phyloP scores from a whole-genome alignment of 2,329 filamentous ascomycete species.

The Simplicillium sp. region DNA sequence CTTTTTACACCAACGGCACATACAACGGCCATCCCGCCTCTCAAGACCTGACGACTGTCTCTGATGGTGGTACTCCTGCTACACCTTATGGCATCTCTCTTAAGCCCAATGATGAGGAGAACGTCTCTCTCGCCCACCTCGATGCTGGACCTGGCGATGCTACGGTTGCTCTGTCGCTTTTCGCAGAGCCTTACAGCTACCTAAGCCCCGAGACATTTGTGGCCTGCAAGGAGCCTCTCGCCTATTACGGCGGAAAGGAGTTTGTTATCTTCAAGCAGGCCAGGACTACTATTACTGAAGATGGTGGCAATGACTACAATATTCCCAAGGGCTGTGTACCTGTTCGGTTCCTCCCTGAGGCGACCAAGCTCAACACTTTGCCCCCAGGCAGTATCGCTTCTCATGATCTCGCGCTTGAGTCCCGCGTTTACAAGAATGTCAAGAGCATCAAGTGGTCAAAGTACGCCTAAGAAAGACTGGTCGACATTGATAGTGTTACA shows the following conservation, averaged over 20 bases:
- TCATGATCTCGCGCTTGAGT: slow-evolving; percentile 27
- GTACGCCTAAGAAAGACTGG: too few relatives aligned
- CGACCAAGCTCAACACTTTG: slow-evolving; percentile 24
- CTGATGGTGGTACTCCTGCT: neutral
- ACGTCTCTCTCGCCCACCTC: slow-evolving; percentile 18
- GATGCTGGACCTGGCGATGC: slow-evolving; percentile 25
- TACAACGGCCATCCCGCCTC: slow-evolving; percentile 13
- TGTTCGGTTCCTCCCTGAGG: slow-evolving; percentile 33
- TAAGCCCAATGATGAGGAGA: slow-evolving; percentile 12
- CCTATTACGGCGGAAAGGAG: slow-evolving; percentile 28
- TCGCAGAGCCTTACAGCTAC: slow-evolving; percentile 23
- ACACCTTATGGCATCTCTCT: neutral
- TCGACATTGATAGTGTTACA: too few relatives aligned
- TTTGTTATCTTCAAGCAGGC: slow-evolving; percentile 29
- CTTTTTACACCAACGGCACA: slow-evolving; percentile 35
- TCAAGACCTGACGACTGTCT: slow-evolving; percentile 19
- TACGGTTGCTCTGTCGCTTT: slow-evolving; percentile 21
- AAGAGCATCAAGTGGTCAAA: slow-evolving; percentile 25
- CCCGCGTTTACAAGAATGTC: slow-evolving; percentile 31
- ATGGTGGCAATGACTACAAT: slow-evolving; percentile 11
- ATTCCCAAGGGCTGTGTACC: slow-evolving; percentile 30
- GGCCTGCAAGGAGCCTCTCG: slow-evolving; percentile 30
- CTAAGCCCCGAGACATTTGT: slow-evolving; percentile 24
- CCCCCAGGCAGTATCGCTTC: slow-evolving; percentile 24
- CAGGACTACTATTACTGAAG: slow-evolving; percentile 12